Base-by-base conservation (phyloP, 225 moss, liverwort and hornwort species). In the Lunularia cruciata region DNA sequence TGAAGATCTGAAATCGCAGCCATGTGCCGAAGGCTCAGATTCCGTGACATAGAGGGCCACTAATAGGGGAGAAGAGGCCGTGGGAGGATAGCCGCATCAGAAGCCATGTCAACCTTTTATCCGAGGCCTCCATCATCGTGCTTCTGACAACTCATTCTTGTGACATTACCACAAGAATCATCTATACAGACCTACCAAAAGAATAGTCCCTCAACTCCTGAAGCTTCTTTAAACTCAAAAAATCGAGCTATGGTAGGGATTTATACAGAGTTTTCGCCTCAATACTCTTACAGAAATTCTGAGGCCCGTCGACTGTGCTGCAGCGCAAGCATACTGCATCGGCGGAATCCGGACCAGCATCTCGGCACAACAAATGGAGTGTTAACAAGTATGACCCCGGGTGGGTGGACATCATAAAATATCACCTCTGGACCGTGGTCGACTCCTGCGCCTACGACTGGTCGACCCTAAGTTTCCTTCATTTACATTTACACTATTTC, bases 381-480 rank as follows among this genome's bases (percentile, higher is more conserved):
- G 43, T 32, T 28, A 47, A 53, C 39, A 58, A 28, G 40, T 56
- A 57, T 19, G 9, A 39, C 38, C 33, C 37, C 14, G 20, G 32
- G 9, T 39, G 52, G 60, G 30, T 6, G 27, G 6, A 32, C 38
- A 28, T 79, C 58, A 95, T 73, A 88, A 77, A 23, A 84, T 83
- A 69, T 95, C 92, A 18, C 92, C 87, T 54, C 92, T 83, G 0
- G 91, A 86, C 63, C 95, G 88, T 49, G 89, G 88, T 71, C 95
- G 86, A 56, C 84, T 92, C 53, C 95, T 82, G 60, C 95, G 92
- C 46, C 95, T 84, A 52, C 92, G 92, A 65, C 92, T 96, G 48
- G 92, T 89, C 28, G 95, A 92, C 26, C 92, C 86, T 70, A 75
- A 67, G 30, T 87, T 63, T 42, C 79, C 72, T 23, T 87, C 90